A percentile compares a stretch with the other conserved stretches of the same genome.
These are phyloP conservation scores for Monilinia laxa DNA, from an alignment of 2,329 filamentous ascomycete genomes.

Conservation along the genomic window DNA sequence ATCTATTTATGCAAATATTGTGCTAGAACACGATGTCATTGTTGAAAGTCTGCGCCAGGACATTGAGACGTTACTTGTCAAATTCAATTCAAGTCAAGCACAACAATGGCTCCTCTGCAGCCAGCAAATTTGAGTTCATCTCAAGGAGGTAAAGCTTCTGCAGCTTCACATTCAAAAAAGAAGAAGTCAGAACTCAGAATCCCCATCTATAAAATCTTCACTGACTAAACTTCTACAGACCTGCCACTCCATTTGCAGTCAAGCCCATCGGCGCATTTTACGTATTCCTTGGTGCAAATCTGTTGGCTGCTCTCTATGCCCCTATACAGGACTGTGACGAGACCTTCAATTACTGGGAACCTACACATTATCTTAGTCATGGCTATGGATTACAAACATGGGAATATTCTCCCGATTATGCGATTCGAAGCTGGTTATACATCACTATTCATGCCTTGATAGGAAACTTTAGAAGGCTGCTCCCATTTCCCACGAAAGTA, in stretches of 20 bases:
- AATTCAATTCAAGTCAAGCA: neutral
- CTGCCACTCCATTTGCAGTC: conserved; percentile 58
- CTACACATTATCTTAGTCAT: conserved; percentile 89
- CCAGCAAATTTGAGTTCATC: neutral
- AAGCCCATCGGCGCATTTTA: conserved; percentile 77
- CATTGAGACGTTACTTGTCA: neutral
- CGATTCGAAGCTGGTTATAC: conserved; percentile 95
- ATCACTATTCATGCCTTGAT: conserved; percentile 73
- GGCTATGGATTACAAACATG: conserved; percentile 94
- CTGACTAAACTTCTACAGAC: conserved; percentile 34
- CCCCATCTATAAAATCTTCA: neutral
- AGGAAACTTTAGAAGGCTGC: conserved; percentile 63
- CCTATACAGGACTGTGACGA: conserved; percentile 98
- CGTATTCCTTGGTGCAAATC: conserved; percentile 70
- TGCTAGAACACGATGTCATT: conserved; percentile 16
- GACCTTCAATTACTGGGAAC: conserved; percentile 99
- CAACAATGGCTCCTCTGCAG: conserved; percentile 15
- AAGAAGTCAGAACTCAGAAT: conserved; percentile 31
- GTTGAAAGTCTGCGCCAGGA: neutral
- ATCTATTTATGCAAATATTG: neutral
- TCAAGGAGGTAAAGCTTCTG: conserved; percentile 18
- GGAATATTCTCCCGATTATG: conserved; percentile 96
- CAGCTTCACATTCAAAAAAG: conserved; percentile 28
- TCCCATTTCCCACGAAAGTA: conserved; percentile 62
- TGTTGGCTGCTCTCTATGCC: conserved; percentile 75